These are phyloP conservation scores for Kodamaea ohmeri DNA, from an alignment of 1,139 yeast species.

Conservation along the genomic window DNA sequence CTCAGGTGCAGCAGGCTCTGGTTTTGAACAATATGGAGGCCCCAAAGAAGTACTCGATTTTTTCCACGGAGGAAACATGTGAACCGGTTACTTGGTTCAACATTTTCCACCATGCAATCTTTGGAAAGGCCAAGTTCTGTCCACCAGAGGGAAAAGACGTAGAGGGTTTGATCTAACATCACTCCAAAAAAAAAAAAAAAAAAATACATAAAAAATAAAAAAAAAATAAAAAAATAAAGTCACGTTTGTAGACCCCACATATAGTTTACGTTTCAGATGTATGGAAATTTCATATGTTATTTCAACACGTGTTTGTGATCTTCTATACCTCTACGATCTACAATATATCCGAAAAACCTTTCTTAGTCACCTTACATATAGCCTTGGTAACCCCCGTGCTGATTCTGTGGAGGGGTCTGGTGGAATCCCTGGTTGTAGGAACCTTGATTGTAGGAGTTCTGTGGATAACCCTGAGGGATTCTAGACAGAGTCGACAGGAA, in stretches of 20 bases:
- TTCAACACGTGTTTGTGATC: too few species aligned
- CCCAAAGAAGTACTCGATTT: constrained; percentile 13
- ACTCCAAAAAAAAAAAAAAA: too few species aligned
- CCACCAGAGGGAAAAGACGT: constrained; percentile 4
- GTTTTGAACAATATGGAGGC: constrained; percentile 3
- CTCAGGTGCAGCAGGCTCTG: constrained; percentile 19
- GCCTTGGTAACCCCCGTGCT: constrained; percentile 2
- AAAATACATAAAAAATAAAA: too few species aligned
- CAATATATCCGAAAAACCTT: too few species aligned
- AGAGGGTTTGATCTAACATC: too few species aligned
- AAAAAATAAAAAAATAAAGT: too few species aligned
- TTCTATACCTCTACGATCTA: too few species aligned
- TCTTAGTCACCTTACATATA: constrained; percentile 2
- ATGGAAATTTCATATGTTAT: too few species aligned
- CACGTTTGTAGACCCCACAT: too few species aligned
- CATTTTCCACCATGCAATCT: constrained; percentile 46
- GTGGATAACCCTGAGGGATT: constrained; percentile 13
- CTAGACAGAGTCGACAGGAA: constrained; percentile 8
- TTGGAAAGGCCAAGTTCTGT: constrained; percentile 48
- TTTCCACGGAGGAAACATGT: constrained; percentile 25
- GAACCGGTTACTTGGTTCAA: constrained; percentile 50
- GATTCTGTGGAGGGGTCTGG: constrained; percentile 5
- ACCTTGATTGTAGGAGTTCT: constrained; percentile 7
- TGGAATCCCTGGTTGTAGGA: constrained; percentile 8
- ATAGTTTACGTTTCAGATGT: too few species aligned